Conservation (phyloP, 306 rosid genomes). For the Heteromeles arbutifolia region DNA sequence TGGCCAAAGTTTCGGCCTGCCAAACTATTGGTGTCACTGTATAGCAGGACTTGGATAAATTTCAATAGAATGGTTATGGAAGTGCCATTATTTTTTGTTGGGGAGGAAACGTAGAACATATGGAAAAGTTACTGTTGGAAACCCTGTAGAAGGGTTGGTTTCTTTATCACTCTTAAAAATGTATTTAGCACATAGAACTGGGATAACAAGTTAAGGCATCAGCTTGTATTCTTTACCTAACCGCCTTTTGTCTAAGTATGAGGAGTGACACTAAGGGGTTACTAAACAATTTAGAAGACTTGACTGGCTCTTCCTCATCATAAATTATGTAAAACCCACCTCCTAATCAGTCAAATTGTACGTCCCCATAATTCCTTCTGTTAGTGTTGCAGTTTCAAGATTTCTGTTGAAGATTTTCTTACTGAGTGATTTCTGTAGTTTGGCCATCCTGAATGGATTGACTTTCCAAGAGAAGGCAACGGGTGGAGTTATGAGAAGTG, state of each 20-base stretch:
- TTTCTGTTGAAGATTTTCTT: not conserved
- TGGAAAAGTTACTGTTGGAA: not conserved
- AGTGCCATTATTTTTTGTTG: not conserved
- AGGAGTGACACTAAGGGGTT: not conserved
- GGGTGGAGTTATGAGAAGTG: conserved; percentile 95
- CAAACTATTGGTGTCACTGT: conserved; percentile 13
- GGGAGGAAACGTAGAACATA: not conserved
- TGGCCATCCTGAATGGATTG: conserved; percentile 99
- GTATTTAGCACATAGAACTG: not conserved
- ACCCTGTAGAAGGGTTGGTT: not conserved
- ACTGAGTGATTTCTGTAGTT: conserved; percentile 36
- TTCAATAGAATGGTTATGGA: not conserved
- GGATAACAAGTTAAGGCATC: not conserved
- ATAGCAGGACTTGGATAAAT: conserved; percentile 1
- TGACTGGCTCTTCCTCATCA: not conserved
- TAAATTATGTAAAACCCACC: not conserved
- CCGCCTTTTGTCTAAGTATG: not conserved
- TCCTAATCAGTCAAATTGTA: not conserved
- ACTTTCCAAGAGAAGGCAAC: conserved; percentile 98
- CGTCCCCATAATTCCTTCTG: not conserved
- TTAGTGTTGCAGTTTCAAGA: not conserved
- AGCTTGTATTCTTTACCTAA: not conserved
- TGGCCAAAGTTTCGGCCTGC: conserved; percentile 13
- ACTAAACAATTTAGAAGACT: not conserved
- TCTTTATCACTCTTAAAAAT: not conserved